Conservation (phyloP, 1,284 basidiomycete species). For the Mrakiaceae sp. region DNA sequence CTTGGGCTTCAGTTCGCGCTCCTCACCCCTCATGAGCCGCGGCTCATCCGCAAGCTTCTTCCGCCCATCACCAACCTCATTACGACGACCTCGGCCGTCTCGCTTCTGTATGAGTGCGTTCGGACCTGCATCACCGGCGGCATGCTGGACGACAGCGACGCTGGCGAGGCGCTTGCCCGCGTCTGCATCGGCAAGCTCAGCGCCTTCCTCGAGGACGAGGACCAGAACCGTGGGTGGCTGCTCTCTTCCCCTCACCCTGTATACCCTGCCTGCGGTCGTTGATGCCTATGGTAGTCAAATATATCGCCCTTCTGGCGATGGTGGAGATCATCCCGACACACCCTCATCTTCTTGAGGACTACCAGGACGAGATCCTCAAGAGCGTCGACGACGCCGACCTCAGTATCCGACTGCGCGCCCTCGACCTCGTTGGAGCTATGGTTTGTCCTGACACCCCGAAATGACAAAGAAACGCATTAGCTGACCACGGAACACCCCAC, state of each 20-base stretch:
- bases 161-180: slow-evolving; percentile 68
- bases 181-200: slow-evolving; percentile 91
- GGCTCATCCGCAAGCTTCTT: slow-evolving; percentile 85
- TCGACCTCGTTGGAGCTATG: slow-evolving; percentile 89
- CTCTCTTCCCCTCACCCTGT: neutral
- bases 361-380: slow-evolving; percentile 81
- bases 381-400: slow-evolving; percentile 89
- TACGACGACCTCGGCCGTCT: slow-evolving; percentile 89
- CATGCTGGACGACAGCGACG: slow-evolving; percentile 63
- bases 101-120: slow-evolving; percentile 93
- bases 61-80: slow-evolving; percentile 90
- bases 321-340: slow-evolving; percentile 91
- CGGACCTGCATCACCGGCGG: slow-evolving; percentile 95
- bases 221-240: slow-evolving; percentile 69
- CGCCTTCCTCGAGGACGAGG: slow-evolving; percentile 77
- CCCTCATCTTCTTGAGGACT: slow-evolving; percentile 77
- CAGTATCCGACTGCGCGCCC: slow-evolving; percentile 85
- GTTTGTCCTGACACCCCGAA: slow-evolving; percentile 38
- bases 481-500: slow-evolving; percentile 13
- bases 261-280: too few relatives aligned
- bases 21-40: slow-evolving; percentile 79
- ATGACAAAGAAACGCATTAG: too few relatives aligned
- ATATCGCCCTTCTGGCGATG: slow-evolving; percentile 89
- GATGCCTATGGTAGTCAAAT: slow-evolving; percentile 56
- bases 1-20: slow-evolving; percentile 61